Conservation (phyloP, 495 filamentous ascomycete species). For the Neurospora hispaniola region DNA sequence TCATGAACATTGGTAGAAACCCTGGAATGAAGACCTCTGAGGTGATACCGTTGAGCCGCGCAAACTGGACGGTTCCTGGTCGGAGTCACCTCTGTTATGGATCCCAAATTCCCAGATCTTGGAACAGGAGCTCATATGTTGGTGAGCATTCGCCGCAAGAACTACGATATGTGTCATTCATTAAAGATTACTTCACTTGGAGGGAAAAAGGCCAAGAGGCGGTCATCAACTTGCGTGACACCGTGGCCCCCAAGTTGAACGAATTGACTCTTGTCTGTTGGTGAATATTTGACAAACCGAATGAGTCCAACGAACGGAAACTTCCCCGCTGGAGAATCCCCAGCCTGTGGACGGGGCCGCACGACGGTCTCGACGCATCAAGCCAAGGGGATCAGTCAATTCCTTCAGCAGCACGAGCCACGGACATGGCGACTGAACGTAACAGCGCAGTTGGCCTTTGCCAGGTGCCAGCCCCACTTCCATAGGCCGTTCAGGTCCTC, state of each 20-base stretch:
- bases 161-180: not conserved
- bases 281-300: not conserved
- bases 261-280: not conserved
- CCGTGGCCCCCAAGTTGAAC: not conserved
- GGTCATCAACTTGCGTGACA: not conserved
- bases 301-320: not conserved
- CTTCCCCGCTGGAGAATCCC: not conserved
- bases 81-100: not conserved
- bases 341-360: not conserved
- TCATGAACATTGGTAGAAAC: not conserved
- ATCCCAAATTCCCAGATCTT: not conserved
- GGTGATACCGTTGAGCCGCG: not conserved
- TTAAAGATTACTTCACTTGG: not conserved
- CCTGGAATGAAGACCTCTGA: not conserved
- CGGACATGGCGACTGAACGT: not conserved
- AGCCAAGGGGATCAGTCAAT: not conserved
- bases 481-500: not conserved
- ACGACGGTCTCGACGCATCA: not conserved
- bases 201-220: not conserved
- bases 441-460: not conserved
- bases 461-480: not conserved
- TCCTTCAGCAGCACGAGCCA: not conserved
- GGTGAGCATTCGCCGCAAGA: not conserved
- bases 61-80: not conserved
- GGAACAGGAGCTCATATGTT: not conserved